A percentile compares a stretch with the other conserved stretches of the same genome.
Evolutionary conservation across 768 basidiomycete species (phyloP).

Genomic region (Hygrophorus pudorinus): DNA sequence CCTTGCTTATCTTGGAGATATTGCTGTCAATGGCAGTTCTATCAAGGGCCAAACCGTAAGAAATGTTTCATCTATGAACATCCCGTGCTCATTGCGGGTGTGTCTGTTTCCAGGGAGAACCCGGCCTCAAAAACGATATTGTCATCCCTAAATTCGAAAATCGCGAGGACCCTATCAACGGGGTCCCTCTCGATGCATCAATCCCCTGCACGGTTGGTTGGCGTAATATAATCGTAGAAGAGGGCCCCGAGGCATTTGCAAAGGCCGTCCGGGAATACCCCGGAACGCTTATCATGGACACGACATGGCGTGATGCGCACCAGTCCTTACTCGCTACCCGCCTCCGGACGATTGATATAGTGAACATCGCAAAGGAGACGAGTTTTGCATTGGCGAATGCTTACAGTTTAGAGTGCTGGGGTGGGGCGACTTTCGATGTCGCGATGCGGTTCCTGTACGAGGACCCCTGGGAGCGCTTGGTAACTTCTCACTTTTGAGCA

Average conservation of each 20-base stretch:
- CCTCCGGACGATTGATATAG: slow-evolving; percentile 93
- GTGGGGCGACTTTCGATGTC: slow-evolving; percentile 97
- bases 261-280: slow-evolving; percentile 96
- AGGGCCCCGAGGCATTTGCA: slow-evolving; percentile 96
- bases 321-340: slow-evolving; percentile 96
- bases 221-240: slow-evolving; percentile 97
- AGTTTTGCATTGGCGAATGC: slow-evolving; percentile 92
- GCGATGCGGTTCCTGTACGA: slow-evolving; percentile 99
- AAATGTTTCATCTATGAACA: background rate
- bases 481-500: slow-evolving; percentile 23
- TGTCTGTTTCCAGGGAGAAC: slow-evolving; percentile 57
- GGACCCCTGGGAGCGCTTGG: slow-evolving; percentile 98
- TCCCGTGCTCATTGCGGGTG: background rate
- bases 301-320: slow-evolving; percentile 99
- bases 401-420: slow-evolving; percentile 98
- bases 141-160: slow-evolving; percentile 72
- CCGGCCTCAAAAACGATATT: slow-evolving; percentile 86
- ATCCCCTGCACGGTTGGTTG: slow-evolving; percentile 84
- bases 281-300: slow-evolving; percentile 94
- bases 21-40: slow-evolving; percentile 95
- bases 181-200: slow-evolving; percentile 66
- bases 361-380: slow-evolving; percentile 97
- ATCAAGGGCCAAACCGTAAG: slow-evolving; percentile 85
- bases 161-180: slow-evolving; percentile 61
- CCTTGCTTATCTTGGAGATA: slow-evolving; percentile 92